Evolutionary conservation across 371 early-diverging fungal genomes (phyloP).

Genomic region (Capniomyces stellatus): DNA sequence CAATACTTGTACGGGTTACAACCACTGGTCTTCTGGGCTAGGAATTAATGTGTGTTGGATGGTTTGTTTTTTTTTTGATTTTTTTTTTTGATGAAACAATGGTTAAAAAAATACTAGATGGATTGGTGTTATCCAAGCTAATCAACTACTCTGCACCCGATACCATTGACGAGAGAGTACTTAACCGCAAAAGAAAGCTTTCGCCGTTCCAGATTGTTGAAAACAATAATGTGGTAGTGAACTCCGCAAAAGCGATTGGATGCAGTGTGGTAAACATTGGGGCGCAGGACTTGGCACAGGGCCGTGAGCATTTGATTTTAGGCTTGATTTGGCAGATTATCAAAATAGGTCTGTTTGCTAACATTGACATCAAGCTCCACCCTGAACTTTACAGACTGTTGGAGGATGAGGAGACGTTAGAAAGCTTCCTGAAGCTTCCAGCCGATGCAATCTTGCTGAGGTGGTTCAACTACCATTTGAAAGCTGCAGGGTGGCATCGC

Average conservation of each 20-base stretch:
- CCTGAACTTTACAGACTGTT: slow-evolving; percentile 90
- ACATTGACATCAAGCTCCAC: slow-evolving; percentile 88
- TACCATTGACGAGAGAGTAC: slow-evolving; percentile 93
- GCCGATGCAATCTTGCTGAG: slow-evolving; percentile 86
- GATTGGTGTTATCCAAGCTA: slow-evolving; percentile 84
- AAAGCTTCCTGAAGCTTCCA: slow-evolving; percentile 75
- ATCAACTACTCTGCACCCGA: slow-evolving; percentile 92
- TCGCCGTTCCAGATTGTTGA: slow-evolving; percentile 85
- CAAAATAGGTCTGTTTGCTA: slow-evolving; percentile 83
- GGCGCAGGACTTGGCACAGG: slow-evolving; percentile 82
- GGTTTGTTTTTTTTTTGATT: too few species aligned
- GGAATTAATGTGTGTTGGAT: too few species aligned
- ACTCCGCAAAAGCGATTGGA: slow-evolving; percentile 94
- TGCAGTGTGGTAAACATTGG: slow-evolving; percentile 94
- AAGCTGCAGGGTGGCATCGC: slow-evolving; percentile 73
- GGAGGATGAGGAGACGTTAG: slow-evolving; percentile 78
- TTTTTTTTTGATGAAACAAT: too few species aligned
- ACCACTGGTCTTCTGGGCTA: too few species aligned
- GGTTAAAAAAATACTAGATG: slow-evolving; percentile 33
- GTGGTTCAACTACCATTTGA: slow-evolving; percentile 96
- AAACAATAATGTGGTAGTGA: slow-evolving; percentile 93
- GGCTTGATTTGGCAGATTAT: slow-evolving; percentile 97
- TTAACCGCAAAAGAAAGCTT: slow-evolving; percentile 64
- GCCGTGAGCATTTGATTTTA: slow-evolving; percentile 80
- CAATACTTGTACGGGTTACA: too few species aligned